Evolutionary conservation across 495 filamentous ascomycete genomes (phyloP), one percentile per base, ranked within the genome.

Genomic region (Lasiosphaeris hirsuta): DNA sequence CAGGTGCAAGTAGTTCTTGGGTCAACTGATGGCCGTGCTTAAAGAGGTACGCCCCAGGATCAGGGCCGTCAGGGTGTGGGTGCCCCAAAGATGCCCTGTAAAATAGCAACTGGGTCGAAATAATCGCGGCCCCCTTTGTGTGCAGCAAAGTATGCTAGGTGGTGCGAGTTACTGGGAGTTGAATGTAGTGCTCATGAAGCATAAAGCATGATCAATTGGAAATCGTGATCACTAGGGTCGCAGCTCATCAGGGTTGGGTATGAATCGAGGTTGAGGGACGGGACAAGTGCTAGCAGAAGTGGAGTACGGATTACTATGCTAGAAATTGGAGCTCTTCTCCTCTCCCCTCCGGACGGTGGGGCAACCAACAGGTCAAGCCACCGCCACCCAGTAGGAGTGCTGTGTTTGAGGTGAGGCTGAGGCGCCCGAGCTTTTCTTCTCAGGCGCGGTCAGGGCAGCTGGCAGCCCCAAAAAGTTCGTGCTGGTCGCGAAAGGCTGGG

Each of bases 381-480:
- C 39, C 33, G 14, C n/a, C n/a, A 7, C 19, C 18, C n/a, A n/a
- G 23, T 6, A 10, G 15, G 4, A 17, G 14, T 42, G 18, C 50
- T 38, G 41, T 4, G 40, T 23, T 37, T 15, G 39, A 34, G 53
- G 51, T 43, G 60, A 60, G 59, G 63, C 60, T 65, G 60, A 52
- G 17, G 41, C 52, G 41, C 34, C 42, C 44, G 40, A 56, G 40
- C 50, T 56, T 61, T 63, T 59, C 47, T 51, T 51, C 46, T 48
- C 47, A 51, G 63, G 63, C 67, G 65, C 61, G 65, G 18, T 45
- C 11, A 17, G 15, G 34, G 35, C 23, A 5, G 54, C 48, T 57
- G 51, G 48, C 52, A 65, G 58, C 60, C 63, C 52, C 53, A 54
- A 63, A 68, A 61, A 68, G 57, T 48, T 59, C 54, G 41, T 46